These are phyloP conservation scores for Pelagophyceae sp. DNA, from an alignment of 352 stramenopile genomes.

Conservation along the genomic window DNA sequence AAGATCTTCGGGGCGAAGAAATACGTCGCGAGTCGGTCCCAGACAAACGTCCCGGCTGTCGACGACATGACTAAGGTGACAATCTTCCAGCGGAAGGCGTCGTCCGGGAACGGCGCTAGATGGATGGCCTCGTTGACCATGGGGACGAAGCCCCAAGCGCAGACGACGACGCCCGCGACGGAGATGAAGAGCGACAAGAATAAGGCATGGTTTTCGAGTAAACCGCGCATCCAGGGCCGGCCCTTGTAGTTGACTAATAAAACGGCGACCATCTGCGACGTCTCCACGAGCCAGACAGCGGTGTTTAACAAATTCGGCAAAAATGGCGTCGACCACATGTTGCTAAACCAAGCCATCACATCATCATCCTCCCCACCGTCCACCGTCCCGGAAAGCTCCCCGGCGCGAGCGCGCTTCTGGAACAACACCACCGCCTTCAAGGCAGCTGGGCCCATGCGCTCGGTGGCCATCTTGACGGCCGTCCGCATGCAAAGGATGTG, in stretches of 20 bases:
- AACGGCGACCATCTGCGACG: conserved; percentile 80
- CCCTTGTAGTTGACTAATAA: conserved; percentile 99
- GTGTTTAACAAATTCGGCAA: conserved; percentile 93
- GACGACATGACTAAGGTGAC: conserved; percentile 53
- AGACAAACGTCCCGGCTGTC: conserved; percentile 50
- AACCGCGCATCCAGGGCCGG: conserved; percentile 96
- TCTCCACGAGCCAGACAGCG: conserved; percentile 89
- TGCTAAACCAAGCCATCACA: conserved; percentile 50
- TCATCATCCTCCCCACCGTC: conserved; percentile 56
- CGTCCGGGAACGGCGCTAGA: conserved; percentile 64
- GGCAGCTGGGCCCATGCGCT: conserved; percentile 27
- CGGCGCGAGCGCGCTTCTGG: conserved; percentile 12
- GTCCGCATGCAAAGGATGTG: conserved; percentile 90
- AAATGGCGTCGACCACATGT: conserved; percentile 45
- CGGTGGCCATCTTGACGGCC: conserved; percentile 49
- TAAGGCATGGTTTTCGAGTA: conserved; percentile 92
- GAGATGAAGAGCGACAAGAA: conserved; percentile 75
- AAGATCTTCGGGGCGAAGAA: conserved; percentile 60
- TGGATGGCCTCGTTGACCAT: conserved; percentile 71
- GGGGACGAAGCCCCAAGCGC: conserved; percentile 58
- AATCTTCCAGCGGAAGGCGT: conserved; percentile 59
- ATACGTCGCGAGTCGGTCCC: conserved; percentile 63
- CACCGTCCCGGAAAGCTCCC: conserved; percentile 58
- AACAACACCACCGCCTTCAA: conserved; percentile 22
- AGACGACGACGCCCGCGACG: conserved; percentile 67